Base-by-base conservation (phyloP, 805 yeast genomes). In the Wickerhamia fluorescens region DNA sequence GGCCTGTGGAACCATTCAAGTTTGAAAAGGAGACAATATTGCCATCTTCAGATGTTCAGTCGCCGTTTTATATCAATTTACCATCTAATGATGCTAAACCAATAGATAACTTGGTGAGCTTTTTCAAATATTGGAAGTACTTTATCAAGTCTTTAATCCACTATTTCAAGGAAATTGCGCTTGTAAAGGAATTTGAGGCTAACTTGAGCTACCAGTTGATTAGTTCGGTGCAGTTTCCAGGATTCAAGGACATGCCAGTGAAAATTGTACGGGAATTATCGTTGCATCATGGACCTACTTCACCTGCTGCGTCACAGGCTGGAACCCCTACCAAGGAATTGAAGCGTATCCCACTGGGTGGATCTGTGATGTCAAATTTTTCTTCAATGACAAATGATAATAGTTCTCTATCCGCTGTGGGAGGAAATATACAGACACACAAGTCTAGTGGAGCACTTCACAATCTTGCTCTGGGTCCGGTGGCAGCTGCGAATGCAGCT, bases 171-270 rank as follows among this genome's bases (percentile, higher is more conserved):
- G 68, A 73, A 41, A 52, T 69, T 33, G 51, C 68, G 20, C 49
- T 71, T 29, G 69, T 71, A 32, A 71, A 70, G 45, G 73, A 63
- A 38, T 49, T 48, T 24, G 53, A 49, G 28, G 46, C 49, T 42
- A 49, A 61, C 39, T 41, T 63, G 30, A 54, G 54, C 28, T 48
- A 45, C 30, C 70, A 63, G 41, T 39, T 63, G 25, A 47, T 63
- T 21, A 53, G 45, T 28, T 51, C 63, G 18, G 51, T 61, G 19
- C 60, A 58, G 39, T 58, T 59, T 31, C 66, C 66, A 6, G 65
- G 65, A 7, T 73, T 48, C 52, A 72, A 36, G 48, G 72, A 42
- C 60, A 61, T 58, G 27, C 60, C 61, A 5, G 34, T 35, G 28
- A 39, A 37, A 21, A 35, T 41, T 10, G 23, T 29, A 13, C 28